Conservation (phyloP, 169 alveolate genomes). For the Plasmodium vivax region DNA sequence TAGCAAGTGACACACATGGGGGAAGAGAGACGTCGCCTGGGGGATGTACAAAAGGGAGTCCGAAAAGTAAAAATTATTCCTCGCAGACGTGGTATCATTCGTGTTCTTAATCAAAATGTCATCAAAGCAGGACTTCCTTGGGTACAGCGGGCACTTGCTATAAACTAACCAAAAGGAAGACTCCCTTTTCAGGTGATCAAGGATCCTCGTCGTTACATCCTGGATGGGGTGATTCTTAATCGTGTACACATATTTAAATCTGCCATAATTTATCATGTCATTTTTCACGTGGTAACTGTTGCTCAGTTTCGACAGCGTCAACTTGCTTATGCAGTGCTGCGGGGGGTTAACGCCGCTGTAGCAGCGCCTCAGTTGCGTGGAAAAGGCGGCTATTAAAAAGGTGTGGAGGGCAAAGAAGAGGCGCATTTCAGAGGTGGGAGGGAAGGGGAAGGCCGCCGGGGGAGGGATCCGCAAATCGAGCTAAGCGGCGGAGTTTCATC, state of each 20-base stretch:
- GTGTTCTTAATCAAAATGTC: constrained; percentile 58
- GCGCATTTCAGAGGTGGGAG: constrained; percentile 6
- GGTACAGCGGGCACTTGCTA: constrained; percentile 66
- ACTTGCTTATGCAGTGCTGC: constrained; percentile 3
- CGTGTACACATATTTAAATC: constrained; percentile 72
- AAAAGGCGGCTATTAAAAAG: neutral
- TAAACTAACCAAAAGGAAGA: constrained; percentile 24
- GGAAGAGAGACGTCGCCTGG: constrained; percentile 72
- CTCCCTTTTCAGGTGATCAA: constrained; percentile 35
- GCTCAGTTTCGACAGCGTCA: constrained; percentile 36
- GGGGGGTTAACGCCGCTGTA: neutral
- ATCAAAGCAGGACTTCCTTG: constrained; percentile 37
- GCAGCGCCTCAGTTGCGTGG: neutral
- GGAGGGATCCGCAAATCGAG: neutral
- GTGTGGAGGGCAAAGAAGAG: neutral
- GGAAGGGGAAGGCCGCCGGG: neutral
- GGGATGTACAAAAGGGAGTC: constrained; percentile 33
- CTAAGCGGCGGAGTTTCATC: neutral
- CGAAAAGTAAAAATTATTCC: constrained; percentile 64
- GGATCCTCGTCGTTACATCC: constrained; percentile 18
- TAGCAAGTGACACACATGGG: constrained; percentile 16
- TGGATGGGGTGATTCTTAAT: constrained; percentile 70
- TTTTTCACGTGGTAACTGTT: constrained; percentile 42
- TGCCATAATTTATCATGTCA: constrained; percentile 61
- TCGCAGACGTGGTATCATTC: constrained; percentile 53